Evolutionary conservation across 768 basidiomycete genomes (phyloP), one percentile per base, ranked within the genome.

Genomic region (Trametes coccinea): DNA sequence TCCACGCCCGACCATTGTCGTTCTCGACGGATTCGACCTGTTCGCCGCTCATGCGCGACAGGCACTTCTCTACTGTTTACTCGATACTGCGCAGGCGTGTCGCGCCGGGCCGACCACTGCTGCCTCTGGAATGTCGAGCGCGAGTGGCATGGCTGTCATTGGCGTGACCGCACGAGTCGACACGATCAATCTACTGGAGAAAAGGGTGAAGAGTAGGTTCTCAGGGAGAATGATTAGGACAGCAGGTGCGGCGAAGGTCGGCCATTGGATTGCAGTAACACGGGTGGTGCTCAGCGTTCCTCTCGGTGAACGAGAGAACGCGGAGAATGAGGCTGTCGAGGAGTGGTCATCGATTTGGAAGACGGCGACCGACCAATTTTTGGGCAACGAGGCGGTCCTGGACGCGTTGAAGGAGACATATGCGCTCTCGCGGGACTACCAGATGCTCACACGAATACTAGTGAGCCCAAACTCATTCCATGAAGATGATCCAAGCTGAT

Each of bases 141-240:
- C 53, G 43, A 85, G 83, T 63, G 95, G 94, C 2, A 74, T 97
- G 22, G 90, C 89, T 0, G 87, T 99, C 37, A 78, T 99, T 39
- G 97, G 97, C 7, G 74, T 95, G 10, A 94, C 95, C 1, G 87
- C 86, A 34, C 86, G 95, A 8, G 82, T 95, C 27, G 95, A 98
- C 68, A 90, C 93, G 16, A 82, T 98, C 61, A 90, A 92, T 64
- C 75, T 91, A 2, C 79, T 99, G 16, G 97, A 99, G 73, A 99
- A 99, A 73, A 83, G 97, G 46, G 97, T 99, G 52, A 97, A 98
- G 75, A 97, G 94, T 65, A 85, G 97, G 3, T 99, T 98, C 76
- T 98, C 95, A 1, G 93, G 95, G 34, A 82, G 97, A 57, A 91
- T 93, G 68, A 80, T 95, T 58, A 84, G 92, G 49, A 87, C 92